A percentile compares a stretch with the other conserved stretches of the same genome.
Evolutionary conservation across 2,329 filamentous ascomycete species (phyloP).

Genomic region (Chaetomiaceae sp.): DNA sequence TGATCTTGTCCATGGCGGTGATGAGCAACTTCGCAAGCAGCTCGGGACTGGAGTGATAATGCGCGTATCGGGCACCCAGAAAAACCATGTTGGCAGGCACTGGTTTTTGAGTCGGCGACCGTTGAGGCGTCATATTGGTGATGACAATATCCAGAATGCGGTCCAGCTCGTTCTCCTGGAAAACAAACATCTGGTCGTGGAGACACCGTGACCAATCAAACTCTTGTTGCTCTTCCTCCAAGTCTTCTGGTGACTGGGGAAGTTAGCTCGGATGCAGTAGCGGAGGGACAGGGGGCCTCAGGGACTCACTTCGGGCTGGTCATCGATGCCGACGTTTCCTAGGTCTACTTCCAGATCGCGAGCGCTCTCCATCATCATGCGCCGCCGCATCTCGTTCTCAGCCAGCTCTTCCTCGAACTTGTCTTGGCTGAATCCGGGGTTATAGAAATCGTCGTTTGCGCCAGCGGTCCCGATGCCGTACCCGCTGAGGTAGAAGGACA

Average conservation of each 20-base stretch:
- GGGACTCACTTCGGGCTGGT: constrained; percentile 72
- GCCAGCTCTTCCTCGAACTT: constrained; percentile 96
- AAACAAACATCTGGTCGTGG: constrained; percentile 99
- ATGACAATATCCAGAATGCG: constrained; percentile 93
- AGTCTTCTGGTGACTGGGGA: constrained; percentile 65
- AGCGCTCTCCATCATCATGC: constrained; percentile 99
- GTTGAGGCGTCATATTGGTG: constrained; percentile 94
- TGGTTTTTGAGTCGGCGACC: constrained; percentile 94
- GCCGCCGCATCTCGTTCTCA: constrained; percentile 88
- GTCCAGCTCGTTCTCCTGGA: constrained; percentile 89
- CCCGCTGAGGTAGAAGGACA: constrained; percentile 91
- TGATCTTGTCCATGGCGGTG: constrained; percentile 92
- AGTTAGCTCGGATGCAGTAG: constrained; percentile 26
- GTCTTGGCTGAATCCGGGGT: constrained; percentile 84
- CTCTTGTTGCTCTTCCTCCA: constrained; percentile 84
- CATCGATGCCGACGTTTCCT: constrained; percentile 91
- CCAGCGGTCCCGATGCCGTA: constrained; percentile 82
- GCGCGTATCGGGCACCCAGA: constrained; percentile 88
- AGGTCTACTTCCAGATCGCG: constrained; percentile 94
- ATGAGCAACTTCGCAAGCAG: constrained; percentile 75
- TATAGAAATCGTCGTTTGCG: constrained; percentile 87
- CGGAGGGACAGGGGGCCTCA: background rate
- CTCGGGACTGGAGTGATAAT: constrained; percentile 89
- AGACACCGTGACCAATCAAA: constrained; percentile 94
- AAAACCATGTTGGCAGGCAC: constrained; percentile 97